phyloP scores from a whole-genome alignment of 345 rosid species.

The Dovyalis caffra region DNA sequence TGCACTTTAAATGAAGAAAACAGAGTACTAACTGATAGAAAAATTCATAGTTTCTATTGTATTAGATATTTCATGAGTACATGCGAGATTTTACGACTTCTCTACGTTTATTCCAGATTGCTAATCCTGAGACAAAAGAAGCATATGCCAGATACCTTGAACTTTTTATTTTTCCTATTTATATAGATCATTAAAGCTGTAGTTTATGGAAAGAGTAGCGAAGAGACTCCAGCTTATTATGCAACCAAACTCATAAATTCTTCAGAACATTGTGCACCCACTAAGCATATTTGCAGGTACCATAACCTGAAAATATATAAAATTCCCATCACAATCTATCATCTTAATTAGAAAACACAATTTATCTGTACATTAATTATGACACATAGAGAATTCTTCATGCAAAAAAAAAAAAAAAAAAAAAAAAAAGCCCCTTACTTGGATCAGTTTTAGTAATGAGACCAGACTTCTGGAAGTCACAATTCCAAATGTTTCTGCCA shows the following conservation, averaged over 20 bases:
- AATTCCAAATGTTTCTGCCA: slow-evolving; percentile 12
- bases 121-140: too few species aligned
- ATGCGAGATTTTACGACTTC: too few species aligned
- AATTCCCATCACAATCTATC: neutral
- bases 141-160: too few species aligned
- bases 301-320: neutral
- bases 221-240: neutral
- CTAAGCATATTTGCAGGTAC: neutral
- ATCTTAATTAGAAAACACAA: too few species aligned
- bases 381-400: neutral
- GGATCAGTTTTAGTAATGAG: slow-evolving; percentile 12
- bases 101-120: too few species aligned
- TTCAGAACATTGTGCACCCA: neutral
- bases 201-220: neutral
- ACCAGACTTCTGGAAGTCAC: slow-evolving; percentile 11
- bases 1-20: too few species aligned
- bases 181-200: too few species aligned
- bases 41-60: too few species aligned
- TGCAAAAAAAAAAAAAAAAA: neutral
- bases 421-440: neutral
- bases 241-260: neutral
- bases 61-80: too few species aligned
- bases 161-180: too few species aligned
- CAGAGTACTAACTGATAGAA: too few species aligned
- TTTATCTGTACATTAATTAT: too few species aligned